Base-by-base conservation (phyloP, 345 rosid species). In the Durio zibethinus region DNA sequence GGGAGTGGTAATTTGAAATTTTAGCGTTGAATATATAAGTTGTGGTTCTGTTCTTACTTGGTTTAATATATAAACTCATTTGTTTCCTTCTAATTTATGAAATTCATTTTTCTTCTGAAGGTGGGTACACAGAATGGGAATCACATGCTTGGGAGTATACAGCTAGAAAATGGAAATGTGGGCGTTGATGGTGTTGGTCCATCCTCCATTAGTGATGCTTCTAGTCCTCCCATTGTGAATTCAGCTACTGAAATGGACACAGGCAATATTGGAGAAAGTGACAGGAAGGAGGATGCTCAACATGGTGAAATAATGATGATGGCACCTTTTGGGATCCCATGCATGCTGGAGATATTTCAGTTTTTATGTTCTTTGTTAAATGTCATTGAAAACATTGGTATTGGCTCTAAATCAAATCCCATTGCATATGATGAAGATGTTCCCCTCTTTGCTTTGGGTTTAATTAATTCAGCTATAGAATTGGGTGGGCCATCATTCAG, bases 391-490 rank as follows among this genome's bases (percentile, higher is more conserved):
- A 80, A 85, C 35, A 73, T 82, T 66, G 90, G 85, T 73, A 77
- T 79, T 73, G 88, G 79, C 78, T 80, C 92, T 60, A 86, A 84
- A 83, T 84, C 88, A 47, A 90, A 89, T 84, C 85, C 94, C 14
- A 84, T 92, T 56, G 89, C 94, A 38, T 86, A 84, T 84, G 97
- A 92, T 76, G 97, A 92, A 83, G 97, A 92, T 72, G 91, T 92
- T 76, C 97, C 94, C 21, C 87, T 92, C 25, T 92, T 92, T 38
- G 88, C 97, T 12, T 77, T 92, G 87, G 88, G 97, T 77, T 88
- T 92, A 79, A 92, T 92, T 72, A 90, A 90, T 79, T 87, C 91
- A 23, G 89, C 86, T 15, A 83, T 92, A 66, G 97, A 92, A 80
- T 84, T 89, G 80, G 93, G 88, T 75, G 91, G 91, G 16, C 25